Conservation (phyloP, 2,329 filamentous ascomycete genomes). For the Pyrenophora seminiperda region DNA sequence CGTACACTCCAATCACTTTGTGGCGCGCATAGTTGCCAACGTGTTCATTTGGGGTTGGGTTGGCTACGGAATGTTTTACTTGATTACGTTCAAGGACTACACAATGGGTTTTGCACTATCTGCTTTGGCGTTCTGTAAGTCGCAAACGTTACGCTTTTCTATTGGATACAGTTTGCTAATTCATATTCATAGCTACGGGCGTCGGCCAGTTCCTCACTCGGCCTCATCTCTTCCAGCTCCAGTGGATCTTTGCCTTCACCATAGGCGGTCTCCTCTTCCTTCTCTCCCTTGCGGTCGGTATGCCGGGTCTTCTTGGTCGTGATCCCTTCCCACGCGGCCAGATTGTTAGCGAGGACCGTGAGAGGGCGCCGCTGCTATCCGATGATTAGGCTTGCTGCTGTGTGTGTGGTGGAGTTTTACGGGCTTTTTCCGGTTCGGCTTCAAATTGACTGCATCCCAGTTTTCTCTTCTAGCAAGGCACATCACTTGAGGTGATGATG, state of each 20-base stretch:
- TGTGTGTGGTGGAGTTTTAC: too few species aligned
- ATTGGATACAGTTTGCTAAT: slow-evolving; percentile 1
- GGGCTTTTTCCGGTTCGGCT: too few species aligned
- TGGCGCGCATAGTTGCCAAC: slow-evolving; percentile 81
- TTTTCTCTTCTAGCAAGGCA: too few species aligned
- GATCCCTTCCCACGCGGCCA: slow-evolving; percentile 58
- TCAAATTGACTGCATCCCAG: too few species aligned
- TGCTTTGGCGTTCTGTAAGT: slow-evolving; percentile 70
- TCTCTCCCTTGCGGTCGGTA: slow-evolving; percentile 66
- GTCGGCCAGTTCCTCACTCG: slow-evolving; percentile 76
- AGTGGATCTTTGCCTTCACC: slow-evolving; percentile 91
- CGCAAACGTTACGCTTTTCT: neutral
- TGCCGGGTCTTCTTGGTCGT: slow-evolving; percentile 66
- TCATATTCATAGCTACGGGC: slow-evolving; percentile 63
- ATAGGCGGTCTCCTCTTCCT: slow-evolving; percentile 79
- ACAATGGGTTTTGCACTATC: slow-evolving; percentile 81
- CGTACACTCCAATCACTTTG: slow-evolving; percentile 67
- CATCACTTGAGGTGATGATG: too few species aligned
- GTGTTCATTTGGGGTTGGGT: slow-evolving; percentile 86
- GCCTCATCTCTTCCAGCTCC: slow-evolving; percentile 74
- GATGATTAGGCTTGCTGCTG: slow-evolving; percentile 18
- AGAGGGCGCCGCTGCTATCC: slow-evolving; percentile 60
- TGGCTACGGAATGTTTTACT: slow-evolving; percentile 76
- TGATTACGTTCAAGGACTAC: slow-evolving; percentile 73
- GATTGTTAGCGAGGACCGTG: slow-evolving; percentile 56